Evolutionary conservation across 1,284 basidiomycete genomes (phyloP), one percentile per base, ranked within the genome.

Genomic region (Dichomitus squalens): DNA sequence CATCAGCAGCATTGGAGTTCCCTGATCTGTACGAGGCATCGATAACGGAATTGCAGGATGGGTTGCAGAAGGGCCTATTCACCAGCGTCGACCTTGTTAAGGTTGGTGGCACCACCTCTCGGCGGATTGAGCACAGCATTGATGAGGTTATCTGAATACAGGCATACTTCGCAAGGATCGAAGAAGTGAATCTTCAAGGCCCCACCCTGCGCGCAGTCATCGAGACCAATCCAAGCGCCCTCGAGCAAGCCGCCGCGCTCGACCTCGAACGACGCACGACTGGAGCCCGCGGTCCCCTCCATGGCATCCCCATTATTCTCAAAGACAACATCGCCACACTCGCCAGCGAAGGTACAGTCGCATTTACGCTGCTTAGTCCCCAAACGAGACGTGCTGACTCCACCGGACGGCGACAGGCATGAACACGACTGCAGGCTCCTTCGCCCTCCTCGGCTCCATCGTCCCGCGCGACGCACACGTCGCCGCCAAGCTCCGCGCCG

Each of bases 161-260:
- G 84, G 86, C 87, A 0, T 90, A 91, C 67, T 79, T 88, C 53
- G 80, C 84, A 3, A 79, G 88, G 3, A 88, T 90, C 43, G 81
- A 85, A 8, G 87, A 90, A 68, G 88, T 89, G 40, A 89, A 90
- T 65, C 64, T 83, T n/a, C 69, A 83, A 56, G 86, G 86, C 0
- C 81, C 87, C 2, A 69, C 69, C 2, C 72, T 91, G 20, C 79
- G 83, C 4, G 87, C 87, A 0, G 77, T 91, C 1, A 75, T 90
- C 34, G 86, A 89, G 66, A 75, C 73, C 1, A 89, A 86, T 60
- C 86, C 86, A 0, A 79, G 76, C 14, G 87, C 86, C 2, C 67
- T 88, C 9, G 61, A 62, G n/a, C 75, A 85, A 66, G 85, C 85
- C 9, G 78, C 76, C 18, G 39, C 18, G 5, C 71, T 88, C 7